Conservation (phyloP, 257 asterid species). For the Petrea volubilis region DNA sequence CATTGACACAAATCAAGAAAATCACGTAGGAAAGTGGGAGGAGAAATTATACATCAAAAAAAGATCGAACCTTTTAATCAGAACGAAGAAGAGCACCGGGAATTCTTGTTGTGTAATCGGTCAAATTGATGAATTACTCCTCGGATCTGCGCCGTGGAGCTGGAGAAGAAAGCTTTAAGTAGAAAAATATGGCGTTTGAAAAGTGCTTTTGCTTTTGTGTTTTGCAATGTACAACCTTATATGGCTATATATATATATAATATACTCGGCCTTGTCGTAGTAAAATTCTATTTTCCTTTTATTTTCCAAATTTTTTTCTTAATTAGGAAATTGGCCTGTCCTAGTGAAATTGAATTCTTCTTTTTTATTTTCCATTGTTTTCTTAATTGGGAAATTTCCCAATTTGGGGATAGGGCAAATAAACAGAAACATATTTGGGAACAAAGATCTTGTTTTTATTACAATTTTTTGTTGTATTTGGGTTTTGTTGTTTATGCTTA, state of each 20-base stretch:
- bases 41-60: background rate
- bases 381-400: too few relatives aligned
- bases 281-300: background rate
- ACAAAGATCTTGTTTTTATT: too few relatives aligned
- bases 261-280: constrained; percentile 13
- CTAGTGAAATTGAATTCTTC: too few relatives aligned
- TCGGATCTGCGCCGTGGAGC: constrained; percentile 41
- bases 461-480: too few relatives aligned
- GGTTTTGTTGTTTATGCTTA: too few relatives aligned
- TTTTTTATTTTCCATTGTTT: too few relatives aligned
- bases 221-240: too few relatives aligned
- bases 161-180: background rate
- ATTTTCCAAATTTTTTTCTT: background rate
- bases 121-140: constrained; percentile 25
- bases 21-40: background rate
- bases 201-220: background rate
- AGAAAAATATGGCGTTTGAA: too few relatives aligned
- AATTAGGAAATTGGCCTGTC: too few relatives aligned
- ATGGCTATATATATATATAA: constrained; percentile 16
- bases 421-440: too few relatives aligned
- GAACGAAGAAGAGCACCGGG: background rate
- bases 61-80: constrained; percentile 33
- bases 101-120: constrained; percentile 13
- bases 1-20: background rate
- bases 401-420: too few relatives aligned